phyloP scores from a whole-genome alignment of 352 stramenopile genomes.

The Globisporangium apiculatum region DNA sequence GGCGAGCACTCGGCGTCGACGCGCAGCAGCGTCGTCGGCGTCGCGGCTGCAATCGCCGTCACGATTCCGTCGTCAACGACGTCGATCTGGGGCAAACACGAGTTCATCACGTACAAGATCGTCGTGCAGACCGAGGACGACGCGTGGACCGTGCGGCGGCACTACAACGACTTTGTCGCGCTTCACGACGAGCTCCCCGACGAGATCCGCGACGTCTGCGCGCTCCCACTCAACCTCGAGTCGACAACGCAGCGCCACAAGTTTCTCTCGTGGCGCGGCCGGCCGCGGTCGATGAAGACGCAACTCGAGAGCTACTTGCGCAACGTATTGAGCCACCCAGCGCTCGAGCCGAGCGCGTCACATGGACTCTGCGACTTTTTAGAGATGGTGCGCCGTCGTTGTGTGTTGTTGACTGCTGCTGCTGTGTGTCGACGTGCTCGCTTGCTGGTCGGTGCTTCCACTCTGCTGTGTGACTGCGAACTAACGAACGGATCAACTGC shows the following conservation, averaged over 20 bases:
- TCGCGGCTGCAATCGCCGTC: slow-evolving; percentile 27
- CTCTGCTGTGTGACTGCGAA: background rate
- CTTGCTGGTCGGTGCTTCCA: background rate
- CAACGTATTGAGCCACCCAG: slow-evolving; percentile 38
- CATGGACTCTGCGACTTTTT: slow-evolving; percentile 69
- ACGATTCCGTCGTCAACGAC: slow-evolving; percentile 63
- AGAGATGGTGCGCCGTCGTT: slow-evolving; percentile 40
- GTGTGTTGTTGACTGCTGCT: background rate
- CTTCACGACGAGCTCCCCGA: slow-evolving; percentile 55
- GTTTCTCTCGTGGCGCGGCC: slow-evolving; percentile 54
- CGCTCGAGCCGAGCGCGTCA: slow-evolving; percentile 42
- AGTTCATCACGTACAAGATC: slow-evolving; percentile 73
- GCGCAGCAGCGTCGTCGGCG: slow-evolving; percentile 17
- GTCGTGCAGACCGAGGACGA: slow-evolving; percentile 67
- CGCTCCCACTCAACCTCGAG: slow-evolving; percentile 29
- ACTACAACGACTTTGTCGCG: slow-evolving; percentile 58
- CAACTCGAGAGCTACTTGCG: slow-evolving; percentile 60
- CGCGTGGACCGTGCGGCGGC: slow-evolving; percentile 50
- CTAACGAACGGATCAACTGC: background rate
- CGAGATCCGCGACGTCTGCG: slow-evolving; percentile 34
- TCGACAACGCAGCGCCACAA: slow-evolving; percentile 12
- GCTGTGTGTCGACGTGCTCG: background rate
- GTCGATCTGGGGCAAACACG: slow-evolving; percentile 63
- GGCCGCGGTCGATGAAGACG: slow-evolving; percentile 51
- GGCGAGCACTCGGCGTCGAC: slow-evolving; percentile 11